phyloP scores from a whole-genome alignment of 257 asterid genomes.

The Leptodermis oblonga region DNA sequence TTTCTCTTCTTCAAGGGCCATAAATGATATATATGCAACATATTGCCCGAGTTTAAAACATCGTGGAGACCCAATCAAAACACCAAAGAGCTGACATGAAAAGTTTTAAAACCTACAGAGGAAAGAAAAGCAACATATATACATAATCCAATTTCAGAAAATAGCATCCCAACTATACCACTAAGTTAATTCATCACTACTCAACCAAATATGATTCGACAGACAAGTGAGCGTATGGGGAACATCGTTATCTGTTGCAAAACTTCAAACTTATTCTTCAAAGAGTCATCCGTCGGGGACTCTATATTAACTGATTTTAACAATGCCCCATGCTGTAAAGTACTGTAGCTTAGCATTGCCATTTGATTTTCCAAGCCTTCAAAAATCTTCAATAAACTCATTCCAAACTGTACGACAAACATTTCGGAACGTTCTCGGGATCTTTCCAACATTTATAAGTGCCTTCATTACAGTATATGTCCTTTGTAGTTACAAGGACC shows the following conservation, averaged over 20 bases:
- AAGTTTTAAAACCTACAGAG: no score
- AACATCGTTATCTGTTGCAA: background rate
- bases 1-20: no score
- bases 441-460: constrained; percentile 13
- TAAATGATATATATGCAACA: no score
- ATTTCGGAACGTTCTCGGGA: constrained; percentile 11
- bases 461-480: no score
- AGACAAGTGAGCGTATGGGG: background rate
- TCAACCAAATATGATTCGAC: background rate
- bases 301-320: constrained; percentile 2
- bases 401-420: constrained; percentile 11
- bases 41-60: no score
- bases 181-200: background rate
- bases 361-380: constrained; percentile 10
- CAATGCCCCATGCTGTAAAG: constrained; percentile 11
- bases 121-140: no score
- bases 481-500: background rate
- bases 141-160: no score
- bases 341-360: constrained; percentile 14
- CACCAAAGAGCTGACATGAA: no score
- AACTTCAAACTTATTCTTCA: background rate
- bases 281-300: background rate
- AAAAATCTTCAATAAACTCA: background rate
- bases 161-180: background rate
- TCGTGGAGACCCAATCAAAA: no score